These are phyloP conservation scores for Trichosporon inkin DNA, from an alignment of 1,284 basidiomycete genomes.

Conservation along the genomic window DNA sequence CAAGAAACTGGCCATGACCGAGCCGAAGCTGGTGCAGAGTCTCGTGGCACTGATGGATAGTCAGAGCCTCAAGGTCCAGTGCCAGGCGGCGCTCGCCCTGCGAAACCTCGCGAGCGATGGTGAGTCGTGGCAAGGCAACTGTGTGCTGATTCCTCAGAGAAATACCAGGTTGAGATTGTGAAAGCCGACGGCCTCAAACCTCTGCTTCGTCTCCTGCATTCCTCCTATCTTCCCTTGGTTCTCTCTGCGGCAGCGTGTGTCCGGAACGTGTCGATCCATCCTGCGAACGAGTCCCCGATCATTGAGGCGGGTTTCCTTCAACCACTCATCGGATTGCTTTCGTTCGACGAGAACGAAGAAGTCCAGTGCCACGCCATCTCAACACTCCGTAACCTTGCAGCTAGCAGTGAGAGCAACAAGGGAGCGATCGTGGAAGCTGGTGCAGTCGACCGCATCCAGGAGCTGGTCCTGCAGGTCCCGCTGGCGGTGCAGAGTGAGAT, in stretches of 20 bases:
- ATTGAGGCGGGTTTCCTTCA: slow-evolving; percentile 97
- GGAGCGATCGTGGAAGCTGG: slow-evolving; percentile 96
- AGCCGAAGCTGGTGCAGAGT: slow-evolving; percentile 92
- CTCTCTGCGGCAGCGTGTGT: slow-evolving; percentile 98
- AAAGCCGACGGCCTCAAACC: slow-evolving; percentile 90
- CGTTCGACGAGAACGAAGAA: slow-evolving; percentile 98
- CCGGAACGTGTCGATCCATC: slow-evolving; percentile 98
- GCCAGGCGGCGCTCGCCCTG: slow-evolving; percentile 93
- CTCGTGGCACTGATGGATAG: slow-evolving; percentile 97
- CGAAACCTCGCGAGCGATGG: slow-evolving; percentile 97
- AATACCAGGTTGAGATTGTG: slow-evolving; percentile 98
- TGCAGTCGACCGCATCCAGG: slow-evolving; percentile 96
- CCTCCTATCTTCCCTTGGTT: slow-evolving; percentile 97
- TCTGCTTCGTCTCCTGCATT: slow-evolving; percentile 89
- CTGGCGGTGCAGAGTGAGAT: slow-evolving; percentile 98
- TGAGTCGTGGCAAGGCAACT: slow-evolving; percentile 47
- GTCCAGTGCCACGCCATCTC: slow-evolving; percentile 99
- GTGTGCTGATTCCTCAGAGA: slow-evolving; percentile 61
- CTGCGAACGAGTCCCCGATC: slow-evolving; percentile 97
- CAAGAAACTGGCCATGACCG: slow-evolving; percentile 90
- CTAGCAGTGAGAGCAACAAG: slow-evolving; percentile 98
- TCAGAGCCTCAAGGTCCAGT: slow-evolving; percentile 95
- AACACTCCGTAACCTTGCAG: slow-evolving; percentile 92
- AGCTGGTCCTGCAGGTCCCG: slow-evolving; percentile 89
- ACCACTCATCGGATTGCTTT: slow-evolving; percentile 90